These are phyloP conservation scores for Colletotrichum eremochloae DNA, from an alignment of 2,329 filamentous ascomycete species.

Conservation along the genomic window DNA sequence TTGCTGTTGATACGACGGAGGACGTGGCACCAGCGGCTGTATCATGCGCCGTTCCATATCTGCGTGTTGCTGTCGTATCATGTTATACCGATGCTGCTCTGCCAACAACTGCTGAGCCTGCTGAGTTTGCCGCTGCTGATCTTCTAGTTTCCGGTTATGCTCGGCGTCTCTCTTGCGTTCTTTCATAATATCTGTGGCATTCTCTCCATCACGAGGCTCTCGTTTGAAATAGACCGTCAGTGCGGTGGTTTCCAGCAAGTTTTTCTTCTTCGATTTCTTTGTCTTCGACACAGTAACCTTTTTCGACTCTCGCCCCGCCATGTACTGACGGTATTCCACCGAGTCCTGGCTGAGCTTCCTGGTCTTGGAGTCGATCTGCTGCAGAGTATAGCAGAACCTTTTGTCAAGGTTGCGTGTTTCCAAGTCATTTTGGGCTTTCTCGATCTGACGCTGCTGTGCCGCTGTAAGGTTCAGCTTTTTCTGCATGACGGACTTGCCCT, in stretches of 20 bases:
- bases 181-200: slow-evolving; percentile 44
- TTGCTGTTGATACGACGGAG: not conserved
- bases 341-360: slow-evolving; percentile 47
- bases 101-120: slow-evolving; percentile 15
- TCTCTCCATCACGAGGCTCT: slow-evolving; percentile 51
- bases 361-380: slow-evolving; percentile 59
- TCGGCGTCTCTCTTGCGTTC: slow-evolving; percentile 42
- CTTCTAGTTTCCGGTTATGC: slow-evolving; percentile 22
- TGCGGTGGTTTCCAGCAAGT: slow-evolving; percentile 53
- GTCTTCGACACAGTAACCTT: slow-evolving; percentile 28
- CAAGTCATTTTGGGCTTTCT: slow-evolving; percentile 54
- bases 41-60: slow-evolving; percentile 13
- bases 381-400: slow-evolving; percentile 57
- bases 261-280: slow-evolving; percentile 49
- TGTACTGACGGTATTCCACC: slow-evolving; percentile 28
- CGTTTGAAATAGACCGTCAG: slow-evolving; percentile 63
- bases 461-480: slow-evolving; percentile 56
- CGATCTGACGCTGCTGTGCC: slow-evolving; percentile 58
- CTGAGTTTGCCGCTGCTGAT: slow-evolving; percentile 26
- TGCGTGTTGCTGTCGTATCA: slow-evolving; percentile 20
- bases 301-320: slow-evolving; percentile 25
- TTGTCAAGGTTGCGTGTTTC: slow-evolving; percentile 52
- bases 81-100: not conserved
- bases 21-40: slow-evolving; percentile 7
- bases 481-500: slow-evolving; percentile 50